Evolutionary conservation across 331 rosid genomes (phyloP).

Genomic region (Malus hybrid): DNA sequence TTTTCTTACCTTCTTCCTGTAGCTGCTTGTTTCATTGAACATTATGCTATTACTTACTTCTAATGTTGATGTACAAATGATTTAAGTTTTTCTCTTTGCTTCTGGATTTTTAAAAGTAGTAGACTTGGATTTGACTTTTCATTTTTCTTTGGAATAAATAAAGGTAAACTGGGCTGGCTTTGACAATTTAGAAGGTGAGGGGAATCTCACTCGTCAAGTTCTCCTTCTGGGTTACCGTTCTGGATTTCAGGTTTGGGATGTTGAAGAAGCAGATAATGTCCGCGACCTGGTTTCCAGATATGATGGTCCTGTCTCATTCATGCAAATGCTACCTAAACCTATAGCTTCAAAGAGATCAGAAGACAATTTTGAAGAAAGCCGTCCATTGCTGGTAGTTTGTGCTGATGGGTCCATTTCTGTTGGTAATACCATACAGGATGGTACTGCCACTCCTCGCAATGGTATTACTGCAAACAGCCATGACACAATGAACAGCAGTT

Average conservation of each 20-base stretch:
- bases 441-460: conserved; percentile 29
- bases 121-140: conserved; percentile 2
- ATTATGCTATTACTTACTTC: background rate
- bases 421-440: conserved; percentile 49
- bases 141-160: background rate
- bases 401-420: conserved; percentile 61
- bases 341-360: conserved; percentile 46
- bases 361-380: conserved; percentile 63
- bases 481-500: conserved; percentile 48
- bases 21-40: background rate
- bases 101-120: background rate
- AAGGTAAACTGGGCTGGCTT: conserved; percentile 97
- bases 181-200: conserved; percentile 76
- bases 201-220: conserved; percentile 46
- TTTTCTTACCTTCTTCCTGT: background rate
- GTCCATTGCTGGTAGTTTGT: conserved; percentile 73
- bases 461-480: conserved; percentile 39
- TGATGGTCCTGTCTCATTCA: conserved; percentile 75
- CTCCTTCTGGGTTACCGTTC: conserved; percentile 82
- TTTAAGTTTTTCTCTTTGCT: background rate
- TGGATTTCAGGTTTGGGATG: conserved; percentile 99
- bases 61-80: background rate
- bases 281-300: conserved; percentile 73
- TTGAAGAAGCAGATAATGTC: conserved; percentile 85
- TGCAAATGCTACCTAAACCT: conserved; percentile 92